Evolutionary conservation across 768 basidiomycete species (phyloP).

Genomic region (Leucosporidium creatinivorum): DNA sequence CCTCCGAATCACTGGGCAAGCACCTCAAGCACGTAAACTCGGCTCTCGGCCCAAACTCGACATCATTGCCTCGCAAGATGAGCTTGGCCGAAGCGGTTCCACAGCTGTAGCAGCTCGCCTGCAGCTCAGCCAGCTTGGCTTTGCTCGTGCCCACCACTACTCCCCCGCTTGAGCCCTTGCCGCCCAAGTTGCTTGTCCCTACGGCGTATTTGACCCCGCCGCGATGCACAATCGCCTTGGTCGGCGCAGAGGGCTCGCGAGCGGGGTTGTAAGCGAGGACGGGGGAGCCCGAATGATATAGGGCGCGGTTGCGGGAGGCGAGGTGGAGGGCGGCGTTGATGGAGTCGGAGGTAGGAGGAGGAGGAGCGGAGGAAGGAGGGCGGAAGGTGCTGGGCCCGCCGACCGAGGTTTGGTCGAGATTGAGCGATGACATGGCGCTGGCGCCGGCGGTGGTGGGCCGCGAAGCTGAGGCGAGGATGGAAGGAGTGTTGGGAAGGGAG

Average conservation of each 20-base stretch:
- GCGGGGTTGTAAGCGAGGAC: constrained; percentile 19
- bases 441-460: no score
- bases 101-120: not conserved
- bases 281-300: constrained; percentile 1
- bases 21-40: no score
- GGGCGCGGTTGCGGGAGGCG: not conserved
- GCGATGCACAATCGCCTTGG: constrained; percentile 9
- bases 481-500: no score
- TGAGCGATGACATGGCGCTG: no score
- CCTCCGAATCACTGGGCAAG: no score
- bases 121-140: constrained; percentile 1
- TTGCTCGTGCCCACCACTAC: constrained; percentile 4
- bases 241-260: constrained; percentile 5
- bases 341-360: no score
- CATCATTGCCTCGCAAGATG: constrained; percentile 6
- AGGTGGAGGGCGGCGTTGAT: not conserved
- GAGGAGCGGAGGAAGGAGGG: no score
- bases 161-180: not conserved
- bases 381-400: no score
- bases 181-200: not conserved
- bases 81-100: not conserved
- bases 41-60: constrained; percentile 5
- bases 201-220: not conserved
- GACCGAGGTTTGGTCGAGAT: no score
- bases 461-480: no score